Conservation (phyloP, 2,329 filamentous ascomycete genomes). For the Tolypocladium cylindrosporum region DNA sequence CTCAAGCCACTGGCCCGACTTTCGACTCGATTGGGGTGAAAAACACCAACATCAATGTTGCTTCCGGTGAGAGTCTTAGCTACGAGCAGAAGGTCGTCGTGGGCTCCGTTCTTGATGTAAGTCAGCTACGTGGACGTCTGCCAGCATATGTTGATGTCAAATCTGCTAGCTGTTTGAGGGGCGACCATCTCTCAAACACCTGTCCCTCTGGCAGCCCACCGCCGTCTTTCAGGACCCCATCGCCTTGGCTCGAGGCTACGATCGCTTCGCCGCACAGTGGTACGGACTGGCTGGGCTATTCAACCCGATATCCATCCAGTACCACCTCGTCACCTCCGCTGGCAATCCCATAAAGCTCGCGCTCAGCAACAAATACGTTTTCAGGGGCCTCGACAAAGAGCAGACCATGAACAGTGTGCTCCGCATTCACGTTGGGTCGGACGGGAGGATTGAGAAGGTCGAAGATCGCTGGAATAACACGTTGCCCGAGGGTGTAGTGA, state of each 20-base stretch:
- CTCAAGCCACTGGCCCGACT: not conserved
- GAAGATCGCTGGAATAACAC: slow-evolving; percentile 27
- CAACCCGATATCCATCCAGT: slow-evolving; percentile 36
- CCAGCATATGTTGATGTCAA: not conserved
- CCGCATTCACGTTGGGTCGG: slow-evolving; percentile 18
- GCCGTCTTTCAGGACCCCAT: slow-evolving; percentile 50
- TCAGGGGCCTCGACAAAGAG: slow-evolving; percentile 33
- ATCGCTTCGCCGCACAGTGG: slow-evolving; percentile 38
- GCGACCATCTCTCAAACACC: slow-evolving; percentile 46
- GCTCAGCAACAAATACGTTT: slow-evolving; percentile 23
- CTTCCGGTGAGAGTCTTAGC: not conserved
- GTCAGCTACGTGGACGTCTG: not conserved
- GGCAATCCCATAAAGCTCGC: slow-evolving; percentile 52
- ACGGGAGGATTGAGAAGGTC: slow-evolving; percentile 23
- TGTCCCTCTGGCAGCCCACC: slow-evolving; percentile 48
- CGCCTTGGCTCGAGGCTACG: slow-evolving; percentile 44
- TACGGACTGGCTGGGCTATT: slow-evolving; percentile 52
- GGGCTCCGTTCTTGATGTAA: not conserved
- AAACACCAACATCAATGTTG: not conserved
- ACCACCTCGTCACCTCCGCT: slow-evolving; percentile 39
- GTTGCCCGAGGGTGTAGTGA: slow-evolving; percentile 21
- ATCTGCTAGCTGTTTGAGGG: slow-evolving; percentile 44
- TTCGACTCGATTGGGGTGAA: not conserved
- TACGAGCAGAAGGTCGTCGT: not conserved
- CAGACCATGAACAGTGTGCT: slow-evolving; percentile 33